phyloP scores from a whole-genome alignment of 2,329 filamentous ascomycete species.

The Coniochaeta sp. region DNA sequence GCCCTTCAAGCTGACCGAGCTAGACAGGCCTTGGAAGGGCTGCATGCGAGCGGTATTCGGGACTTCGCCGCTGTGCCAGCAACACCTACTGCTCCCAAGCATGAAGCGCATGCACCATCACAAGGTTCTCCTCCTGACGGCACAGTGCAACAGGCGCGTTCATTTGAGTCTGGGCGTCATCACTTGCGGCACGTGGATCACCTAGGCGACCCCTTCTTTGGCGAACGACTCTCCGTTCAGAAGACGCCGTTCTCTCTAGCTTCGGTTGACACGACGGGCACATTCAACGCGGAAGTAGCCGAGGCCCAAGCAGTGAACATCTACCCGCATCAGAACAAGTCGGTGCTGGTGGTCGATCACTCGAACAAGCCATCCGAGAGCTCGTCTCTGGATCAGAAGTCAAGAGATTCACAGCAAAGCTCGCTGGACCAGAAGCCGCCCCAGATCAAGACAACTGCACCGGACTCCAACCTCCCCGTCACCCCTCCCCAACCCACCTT shows the following conservation, averaged over 20 bases:
- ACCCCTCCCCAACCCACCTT: conserved; percentile 46
- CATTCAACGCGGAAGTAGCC: conserved; percentile 53
- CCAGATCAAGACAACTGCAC: conserved; percentile 28
- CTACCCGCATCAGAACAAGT: conserved; percentile 58
- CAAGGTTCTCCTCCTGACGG: conserved; percentile 7
- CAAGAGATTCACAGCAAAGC: neutral
- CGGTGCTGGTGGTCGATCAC: conserved; percentile 53
- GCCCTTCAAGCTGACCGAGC: conserved; percentile 26
- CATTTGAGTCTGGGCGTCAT: conserved; percentile 4
- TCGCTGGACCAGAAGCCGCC: conserved; percentile 4
- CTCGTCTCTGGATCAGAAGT: conserved; percentile 25
- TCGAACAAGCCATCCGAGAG: conserved; percentile 41
- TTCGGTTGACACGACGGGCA: conserved; percentile 55
- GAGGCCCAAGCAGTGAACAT: conserved; percentile 57
- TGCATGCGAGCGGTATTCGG: conserved; percentile 8
- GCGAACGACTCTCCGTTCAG: conserved; percentile 45
- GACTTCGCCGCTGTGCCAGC: conserved; percentile 7
- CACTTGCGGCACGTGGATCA: conserved; percentile 32
- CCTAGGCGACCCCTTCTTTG: conserved; percentile 46
- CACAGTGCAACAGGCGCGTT: conserved; percentile 7
- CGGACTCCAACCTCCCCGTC: conserved; percentile 31
- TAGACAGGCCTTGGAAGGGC: conserved; percentile 12
- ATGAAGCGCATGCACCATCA: neutral
- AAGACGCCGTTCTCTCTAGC: conserved; percentile 56
- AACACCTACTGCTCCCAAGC: neutral